Percentiles rank a stretch among this genome's conserved stretches.
Evolutionary conservation across 495 filamentous ascomycete genomes (phyloP).

Genomic region (Pyrenula massariospora): DNA sequence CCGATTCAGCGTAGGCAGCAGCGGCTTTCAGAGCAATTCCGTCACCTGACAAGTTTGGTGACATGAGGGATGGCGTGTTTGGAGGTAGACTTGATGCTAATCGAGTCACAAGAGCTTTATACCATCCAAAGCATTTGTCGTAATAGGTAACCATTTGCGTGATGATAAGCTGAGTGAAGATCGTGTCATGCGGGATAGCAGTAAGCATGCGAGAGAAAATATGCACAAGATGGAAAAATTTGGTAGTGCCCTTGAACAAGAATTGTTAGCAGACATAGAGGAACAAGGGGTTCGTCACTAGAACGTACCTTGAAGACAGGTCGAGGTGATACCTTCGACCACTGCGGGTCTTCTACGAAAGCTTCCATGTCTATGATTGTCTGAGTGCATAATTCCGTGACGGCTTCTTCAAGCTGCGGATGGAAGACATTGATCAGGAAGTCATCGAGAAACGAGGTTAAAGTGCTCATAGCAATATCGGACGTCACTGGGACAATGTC

Average conservation of each 20-base stretch:
- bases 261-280: slow-evolving; percentile 3
- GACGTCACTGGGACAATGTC: slow-evolving; percentile 77
- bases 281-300: neutral
- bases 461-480: slow-evolving; percentile 72
- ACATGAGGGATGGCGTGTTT: slow-evolving; percentile 15
- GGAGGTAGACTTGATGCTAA: slow-evolving; percentile 12
- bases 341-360: slow-evolving; percentile 78
- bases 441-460: slow-evolving; percentile 95
- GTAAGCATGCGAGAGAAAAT: slow-evolving; percentile 92
- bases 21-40: slow-evolving; percentile 54
- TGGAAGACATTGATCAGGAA: slow-evolving; percentile 97
- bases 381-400: slow-evolving; percentile 74
- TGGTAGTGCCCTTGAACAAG: slow-evolving; percentile 54
- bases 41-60: neutral
- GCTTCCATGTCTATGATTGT: slow-evolving; percentile 75
- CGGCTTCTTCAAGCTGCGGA: slow-evolving; percentile 89
- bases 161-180: slow-evolving; percentile 84
- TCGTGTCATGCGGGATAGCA: slow-evolving; percentile 90
- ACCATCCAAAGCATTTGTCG: slow-evolving; percentile 84
- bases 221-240: slow-evolving; percentile 75
- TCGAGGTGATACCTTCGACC: slow-evolving; percentile 60
- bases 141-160: slow-evolving; percentile 83
- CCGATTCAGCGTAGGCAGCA: slow-evolving; percentile 55
- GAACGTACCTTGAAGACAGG: slow-evolving; percentile 67
- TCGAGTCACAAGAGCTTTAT: slow-evolving; percentile 37